A percentile compares a stretch with the other conserved stretches of the same genome.
These are phyloP conservation scores for Trametes meyenii DNA, from an alignment of 768 basidiomycete species.

Conservation along the genomic window DNA sequence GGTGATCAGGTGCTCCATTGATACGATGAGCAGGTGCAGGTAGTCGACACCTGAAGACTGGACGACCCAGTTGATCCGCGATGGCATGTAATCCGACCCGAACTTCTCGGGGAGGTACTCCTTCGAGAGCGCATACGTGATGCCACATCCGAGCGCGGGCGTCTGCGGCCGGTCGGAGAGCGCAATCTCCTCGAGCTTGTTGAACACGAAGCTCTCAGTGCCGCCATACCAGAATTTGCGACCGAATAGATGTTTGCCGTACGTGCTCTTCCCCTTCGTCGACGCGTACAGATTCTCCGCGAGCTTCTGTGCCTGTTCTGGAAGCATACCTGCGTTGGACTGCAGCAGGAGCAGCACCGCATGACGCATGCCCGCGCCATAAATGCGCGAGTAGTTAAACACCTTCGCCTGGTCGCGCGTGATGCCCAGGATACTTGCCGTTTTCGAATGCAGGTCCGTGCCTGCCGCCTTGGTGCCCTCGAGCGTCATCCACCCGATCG, in stretches of 20 bases:
- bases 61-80: constrained; percentile 98
- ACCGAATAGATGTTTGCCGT: constrained; percentile 70
- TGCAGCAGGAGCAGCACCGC: constrained; percentile 87
- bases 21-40: constrained; percentile 92
- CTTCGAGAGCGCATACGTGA: constrained; percentile 92
- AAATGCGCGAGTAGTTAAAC: constrained; percentile 98
- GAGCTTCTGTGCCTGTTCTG: constrained; percentile 75
- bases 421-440: constrained; percentile 89
- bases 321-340: constrained; percentile 76
- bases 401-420: constrained; percentile 95
- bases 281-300: constrained; percentile 87
- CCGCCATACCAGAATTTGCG: constrained; percentile 97
- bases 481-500: constrained; percentile 99
- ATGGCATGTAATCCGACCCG: constrained; percentile 89
- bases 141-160: constrained; percentile 91
- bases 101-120: constrained; percentile 81
- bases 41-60: constrained; percentile 99
- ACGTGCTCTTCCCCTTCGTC: constrained; percentile 91
- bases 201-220: constrained; percentile 95
- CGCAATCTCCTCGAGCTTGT: constrained; percentile 95
- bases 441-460: constrained; percentile 96
- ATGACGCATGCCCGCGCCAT: constrained; percentile 97
- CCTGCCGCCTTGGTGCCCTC: constrained; percentile 95
- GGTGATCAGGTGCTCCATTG: constrained; percentile 85
- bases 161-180: constrained; percentile 84